Evolutionary conservation across 2,329 filamentous ascomycete species (phyloP), one percentile per base, ranked within the genome.

Genomic region (Epichloe baconii): DNA sequence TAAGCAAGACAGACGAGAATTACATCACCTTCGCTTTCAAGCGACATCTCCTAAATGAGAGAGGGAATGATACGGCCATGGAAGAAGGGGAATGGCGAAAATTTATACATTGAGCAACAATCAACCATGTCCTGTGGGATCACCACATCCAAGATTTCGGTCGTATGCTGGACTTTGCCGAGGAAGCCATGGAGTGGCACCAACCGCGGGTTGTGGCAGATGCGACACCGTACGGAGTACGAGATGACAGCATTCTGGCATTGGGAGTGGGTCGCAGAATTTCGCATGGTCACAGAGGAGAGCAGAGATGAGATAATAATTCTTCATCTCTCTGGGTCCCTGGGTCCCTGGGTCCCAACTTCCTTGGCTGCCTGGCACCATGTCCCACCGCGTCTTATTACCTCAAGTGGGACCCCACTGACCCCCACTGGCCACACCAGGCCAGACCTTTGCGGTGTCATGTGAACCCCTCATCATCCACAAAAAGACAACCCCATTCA

Each of bases 391-490:
- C 34, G 8, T 51, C 44, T 47, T 53, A 51, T 52, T 41, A 17
- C 46, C 38, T 49, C 50, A 42, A 38, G 50, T 50, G 51, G 51
- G 40, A 38, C 51, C 51, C 15, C 12, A 41, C 5, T 44, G 40
- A 34, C 51, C 51, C 21, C 15, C 12, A 41, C 5, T 44, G 8
- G 10, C 26, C 26, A 11, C 8, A 31, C 26, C 26, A 31, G 26
- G 10, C 14, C 10, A 14, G 17, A 40, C 46, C 35, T 40, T 8
- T 12, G 26, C 40, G 44, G 45, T 48, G 40, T 51, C 52, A 53
- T 53, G 49, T 31, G 8, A 10, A 31, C 8, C 48, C 45, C 53
- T 49, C 51, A 40, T 45, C 34, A 21, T 34, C 48, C 50, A 53
- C 46, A 41, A 51, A 49, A 14, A 14, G 10, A 17, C 5, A 47